These are phyloP conservation scores for Linum trigynum DNA, from an alignment of 345 rosid genomes.

Conservation along the genomic window DNA sequence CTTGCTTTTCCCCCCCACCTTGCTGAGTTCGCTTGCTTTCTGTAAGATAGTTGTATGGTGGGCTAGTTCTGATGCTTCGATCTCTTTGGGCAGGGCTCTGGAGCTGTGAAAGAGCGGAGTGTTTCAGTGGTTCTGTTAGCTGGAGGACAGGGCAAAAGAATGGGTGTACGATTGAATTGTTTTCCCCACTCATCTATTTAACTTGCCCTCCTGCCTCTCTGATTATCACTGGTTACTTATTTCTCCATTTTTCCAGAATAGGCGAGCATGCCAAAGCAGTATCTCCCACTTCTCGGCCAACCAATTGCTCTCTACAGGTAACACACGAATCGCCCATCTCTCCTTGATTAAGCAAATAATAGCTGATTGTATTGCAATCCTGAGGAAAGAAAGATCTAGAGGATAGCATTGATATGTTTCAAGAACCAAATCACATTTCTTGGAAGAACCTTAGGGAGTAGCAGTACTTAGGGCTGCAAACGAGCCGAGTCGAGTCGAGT, in stretches of 20 bases:
- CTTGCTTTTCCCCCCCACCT: not conserved
- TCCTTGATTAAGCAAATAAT: no score
- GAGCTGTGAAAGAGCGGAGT: slow-evolving; percentile 50
- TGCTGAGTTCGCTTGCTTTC: not conserved
- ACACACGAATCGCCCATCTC: not conserved
- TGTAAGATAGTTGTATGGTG: not conserved
- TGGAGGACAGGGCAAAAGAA: slow-evolving; percentile 90
- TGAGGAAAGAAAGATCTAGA: no score
- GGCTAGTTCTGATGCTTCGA: not conserved
- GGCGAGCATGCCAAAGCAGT: slow-evolving; percentile 97
- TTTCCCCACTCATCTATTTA: not conserved
- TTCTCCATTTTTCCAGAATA: slow-evolving; percentile 36
- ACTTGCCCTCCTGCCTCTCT: not conserved
- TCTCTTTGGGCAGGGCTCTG: slow-evolving; percentile 22
- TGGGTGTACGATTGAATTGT: slow-evolving; percentile 49
- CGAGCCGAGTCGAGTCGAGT: no score
- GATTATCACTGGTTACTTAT: slow-evolving; percentile 12
- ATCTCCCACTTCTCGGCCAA: slow-evolving; percentile 84
- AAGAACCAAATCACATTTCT: no score
- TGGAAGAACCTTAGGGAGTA: no score
- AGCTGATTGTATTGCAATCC: no score
- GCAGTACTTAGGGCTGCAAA: no score
- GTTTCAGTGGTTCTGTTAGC: slow-evolving; percentile 85
- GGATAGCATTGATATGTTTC: no score
- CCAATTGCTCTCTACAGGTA: slow-evolving; percentile 96